These are phyloP conservation scores for Butyriboletus loyo DNA, from an alignment of 768 basidiomycete genomes.

Conservation along the genomic window DNA sequence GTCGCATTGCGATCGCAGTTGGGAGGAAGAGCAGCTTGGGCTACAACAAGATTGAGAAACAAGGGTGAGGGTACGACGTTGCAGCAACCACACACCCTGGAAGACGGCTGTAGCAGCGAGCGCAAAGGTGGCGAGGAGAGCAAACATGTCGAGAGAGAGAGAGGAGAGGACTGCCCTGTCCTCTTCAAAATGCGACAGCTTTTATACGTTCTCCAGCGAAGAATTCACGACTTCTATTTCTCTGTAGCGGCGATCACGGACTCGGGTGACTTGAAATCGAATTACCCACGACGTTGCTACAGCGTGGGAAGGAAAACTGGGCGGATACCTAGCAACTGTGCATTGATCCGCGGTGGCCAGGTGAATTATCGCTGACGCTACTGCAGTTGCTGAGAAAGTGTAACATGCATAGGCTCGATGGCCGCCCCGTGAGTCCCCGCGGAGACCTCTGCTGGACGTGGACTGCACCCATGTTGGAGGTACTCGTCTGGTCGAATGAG, in stretches of 20 bases:
- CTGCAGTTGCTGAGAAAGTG: background rate
- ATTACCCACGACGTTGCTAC: background rate
- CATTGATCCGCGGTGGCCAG: too few relatives aligned
- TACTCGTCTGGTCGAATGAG: too few relatives aligned
- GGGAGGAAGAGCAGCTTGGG: conserved; percentile 41
- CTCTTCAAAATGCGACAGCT: background rate
- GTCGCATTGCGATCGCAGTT: conserved; percentile 62
- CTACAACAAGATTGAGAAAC: conserved; percentile 29
- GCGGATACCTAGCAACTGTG: too few relatives aligned
- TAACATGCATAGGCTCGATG: background rate
- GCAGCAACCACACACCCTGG: conserved; percentile 16
- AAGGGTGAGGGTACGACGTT: background rate
- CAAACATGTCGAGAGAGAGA: conserved; percentile 15
- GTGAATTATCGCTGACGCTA: too few relatives aligned
- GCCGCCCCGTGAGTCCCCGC: background rate
- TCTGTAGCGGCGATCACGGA: background rate
- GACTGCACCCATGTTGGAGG: too few relatives aligned
- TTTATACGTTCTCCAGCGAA: conserved; percentile 17
- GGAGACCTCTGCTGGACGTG: too few relatives aligned
- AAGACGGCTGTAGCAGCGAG: conserved; percentile 11
- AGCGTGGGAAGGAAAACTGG: background rate
- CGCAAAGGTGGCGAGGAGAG: conserved; percentile 12
- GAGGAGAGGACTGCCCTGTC: background rate
- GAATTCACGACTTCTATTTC: background rate
- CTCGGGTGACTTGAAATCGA: background rate